phyloP scores from a whole-genome alignment of 306 rosid genomes.

The Cucumis cinereus region DNA sequence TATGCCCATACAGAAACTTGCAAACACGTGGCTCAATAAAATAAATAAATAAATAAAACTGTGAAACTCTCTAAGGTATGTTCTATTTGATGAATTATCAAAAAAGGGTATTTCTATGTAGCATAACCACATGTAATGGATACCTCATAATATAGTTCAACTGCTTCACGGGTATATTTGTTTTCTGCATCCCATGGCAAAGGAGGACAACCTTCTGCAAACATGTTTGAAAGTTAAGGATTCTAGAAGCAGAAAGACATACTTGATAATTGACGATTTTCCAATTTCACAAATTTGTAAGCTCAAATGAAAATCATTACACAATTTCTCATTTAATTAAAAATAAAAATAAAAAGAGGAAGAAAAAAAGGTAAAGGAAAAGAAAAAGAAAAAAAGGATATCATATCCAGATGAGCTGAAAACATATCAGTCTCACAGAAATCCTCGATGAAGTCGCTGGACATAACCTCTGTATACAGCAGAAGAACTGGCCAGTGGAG shows the following conservation, averaged over 20 bases:
- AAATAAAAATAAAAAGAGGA: too few relatives aligned
- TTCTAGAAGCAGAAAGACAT: slow-evolving; percentile 9
- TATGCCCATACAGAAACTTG: not conserved
- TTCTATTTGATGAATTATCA: not conserved
- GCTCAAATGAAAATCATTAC: not conserved
- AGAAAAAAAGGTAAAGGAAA: not conserved
- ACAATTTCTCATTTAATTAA: not conserved
- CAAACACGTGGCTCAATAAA: not conserved
- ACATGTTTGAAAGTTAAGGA: slow-evolving; percentile 71
- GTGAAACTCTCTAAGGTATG: not conserved
- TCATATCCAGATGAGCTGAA: slow-evolving; percentile 73
- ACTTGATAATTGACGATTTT: not conserved
- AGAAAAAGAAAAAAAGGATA: slow-evolving; percentile 43
- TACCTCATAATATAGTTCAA: slow-evolving; percentile 79
- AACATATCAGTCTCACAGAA: slow-evolving; percentile 90
- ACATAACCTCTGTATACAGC: slow-evolving; percentile 92
- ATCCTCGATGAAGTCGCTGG: slow-evolving; percentile 90
- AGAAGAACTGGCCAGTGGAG: slow-evolving; percentile 96
- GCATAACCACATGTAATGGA: not conserved
- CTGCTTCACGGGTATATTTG: slow-evolving; percentile 50
- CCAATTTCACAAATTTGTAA: slow-evolving; percentile 2
- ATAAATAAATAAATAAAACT: not conserved
- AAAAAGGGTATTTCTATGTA: not conserved
- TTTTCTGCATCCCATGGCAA: slow-evolving; percentile 68
- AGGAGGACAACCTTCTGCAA: slow-evolving; percentile 55